These are phyloP conservation scores for Talaromyces ruber DNA, from an alignment of 495 filamentous ascomycete genomes.

Conservation along the genomic window DNA sequence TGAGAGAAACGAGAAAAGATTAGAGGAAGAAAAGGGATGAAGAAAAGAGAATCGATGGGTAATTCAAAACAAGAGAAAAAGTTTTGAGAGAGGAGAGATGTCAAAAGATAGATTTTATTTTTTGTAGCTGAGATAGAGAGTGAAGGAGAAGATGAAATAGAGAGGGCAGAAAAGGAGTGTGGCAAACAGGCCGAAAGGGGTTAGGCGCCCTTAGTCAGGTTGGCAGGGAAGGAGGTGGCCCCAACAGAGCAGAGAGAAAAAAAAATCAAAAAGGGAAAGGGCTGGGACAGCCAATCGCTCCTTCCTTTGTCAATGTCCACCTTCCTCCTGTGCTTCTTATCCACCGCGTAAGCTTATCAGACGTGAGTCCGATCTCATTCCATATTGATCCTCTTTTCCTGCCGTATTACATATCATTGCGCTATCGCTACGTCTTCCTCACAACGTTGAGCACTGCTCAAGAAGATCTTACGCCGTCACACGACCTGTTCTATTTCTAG, in stretches of 20 bases:
- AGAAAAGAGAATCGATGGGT: constrained; percentile 14
- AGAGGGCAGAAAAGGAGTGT: constrained; percentile 26
- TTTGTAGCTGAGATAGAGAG: constrained; percentile 1
- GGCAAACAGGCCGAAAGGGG: constrained; percentile 13
- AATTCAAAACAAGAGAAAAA: constrained; percentile 12
- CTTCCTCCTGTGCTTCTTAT: neutral
- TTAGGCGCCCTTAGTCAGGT: constrained; percentile 5
- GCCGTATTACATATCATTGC: neutral
- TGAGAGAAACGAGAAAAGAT: constrained; percentile 12
- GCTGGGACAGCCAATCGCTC: neutral
- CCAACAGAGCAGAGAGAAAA: neutral
- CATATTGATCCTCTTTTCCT: neutral
- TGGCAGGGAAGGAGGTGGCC: neutral
- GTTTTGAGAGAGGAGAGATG: constrained; percentile 15
- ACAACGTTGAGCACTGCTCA: neutral
- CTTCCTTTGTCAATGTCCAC: neutral
- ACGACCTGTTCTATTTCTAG: neutral
- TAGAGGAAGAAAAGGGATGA: constrained; percentile 15
- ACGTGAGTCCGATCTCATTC: neutral
- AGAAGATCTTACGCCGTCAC: neutral
- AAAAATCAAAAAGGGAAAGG: neutral
- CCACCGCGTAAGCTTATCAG: neutral
- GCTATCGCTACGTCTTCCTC: neutral
- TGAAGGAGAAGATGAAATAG: constrained; percentile 25
- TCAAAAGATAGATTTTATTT: neutral